These are phyloP conservation scores for Botrytis deweyae DNA, from an alignment of 2,329 filamentous ascomycete species.

Conservation along the genomic window DNA sequence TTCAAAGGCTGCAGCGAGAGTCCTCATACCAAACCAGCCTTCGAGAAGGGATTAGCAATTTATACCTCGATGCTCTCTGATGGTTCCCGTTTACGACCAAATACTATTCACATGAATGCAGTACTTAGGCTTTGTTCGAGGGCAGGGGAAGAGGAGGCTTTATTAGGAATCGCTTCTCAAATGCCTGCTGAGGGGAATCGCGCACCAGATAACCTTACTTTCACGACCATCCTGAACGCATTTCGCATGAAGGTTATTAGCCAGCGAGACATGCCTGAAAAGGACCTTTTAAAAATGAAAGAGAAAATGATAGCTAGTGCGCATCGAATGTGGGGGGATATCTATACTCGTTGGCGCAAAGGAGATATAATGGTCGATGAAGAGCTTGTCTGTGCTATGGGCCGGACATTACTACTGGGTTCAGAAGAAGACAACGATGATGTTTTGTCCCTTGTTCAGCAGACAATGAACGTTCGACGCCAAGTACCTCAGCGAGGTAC, in stretches of 20 bases:
- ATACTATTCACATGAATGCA: slow-evolving; percentile 83
- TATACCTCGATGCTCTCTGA: slow-evolving; percentile 72
- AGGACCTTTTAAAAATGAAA: slow-evolving; percentile 38
- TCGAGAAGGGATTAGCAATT: slow-evolving; percentile 68
- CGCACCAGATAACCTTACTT: slow-evolving; percentile 70
- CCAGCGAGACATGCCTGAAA: slow-evolving; percentile 33
- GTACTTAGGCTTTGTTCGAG: slow-evolving; percentile 78
- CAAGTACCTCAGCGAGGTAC: slow-evolving; percentile 32
- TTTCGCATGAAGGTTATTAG: slow-evolving; percentile 53
- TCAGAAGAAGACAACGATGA: slow-evolving; percentile 64
- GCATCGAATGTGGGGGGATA: slow-evolving; percentile 76
- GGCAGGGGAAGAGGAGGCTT: slow-evolving; percentile 71
- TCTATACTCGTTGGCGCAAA: slow-evolving; percentile 71
- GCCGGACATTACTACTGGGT: slow-evolving; percentile 68
- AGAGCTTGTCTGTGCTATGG: slow-evolving; percentile 77
- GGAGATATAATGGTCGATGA: slow-evolving; percentile 75
- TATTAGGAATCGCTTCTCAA: slow-evolving; percentile 75
- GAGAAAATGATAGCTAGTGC: slow-evolving; percentile 61
- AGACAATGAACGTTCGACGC: slow-evolving; percentile 75
- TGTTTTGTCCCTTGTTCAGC: slow-evolving; percentile 72
- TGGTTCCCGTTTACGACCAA: slow-evolving; percentile 64
- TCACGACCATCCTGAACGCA: slow-evolving; percentile 78
- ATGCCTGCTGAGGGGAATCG: slow-evolving; percentile 63
- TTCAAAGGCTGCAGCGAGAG: slow-evolving; percentile 71
- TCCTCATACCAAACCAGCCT: slow-evolving; percentile 55